Percentiles rank a stretch among this genome's conserved stretches.
These are phyloP conservation scores for Closterium sp. DNA, from an alignment of 139 green algal species.

Conservation along the genomic window DNA sequence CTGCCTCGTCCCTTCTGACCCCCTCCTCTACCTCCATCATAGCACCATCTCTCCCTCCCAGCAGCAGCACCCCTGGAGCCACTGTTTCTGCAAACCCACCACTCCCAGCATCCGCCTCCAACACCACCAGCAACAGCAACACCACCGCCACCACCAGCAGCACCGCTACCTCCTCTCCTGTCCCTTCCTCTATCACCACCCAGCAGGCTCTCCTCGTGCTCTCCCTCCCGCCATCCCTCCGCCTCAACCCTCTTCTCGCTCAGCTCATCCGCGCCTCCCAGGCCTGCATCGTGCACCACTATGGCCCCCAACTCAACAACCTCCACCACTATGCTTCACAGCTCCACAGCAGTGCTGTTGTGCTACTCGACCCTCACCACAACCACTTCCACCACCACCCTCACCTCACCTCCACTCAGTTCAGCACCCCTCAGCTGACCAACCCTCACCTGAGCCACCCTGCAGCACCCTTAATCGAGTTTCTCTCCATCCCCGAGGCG, in stretches of 20 bases:
- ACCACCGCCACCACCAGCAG: neutral
- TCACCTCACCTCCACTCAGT: too few relatives aligned
- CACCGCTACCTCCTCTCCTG: too few relatives aligned
- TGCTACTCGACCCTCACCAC: neutral
- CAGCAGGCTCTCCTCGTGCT: neutral
- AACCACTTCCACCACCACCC: neutral
- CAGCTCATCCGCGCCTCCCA: neutral
- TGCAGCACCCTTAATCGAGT: neutral
- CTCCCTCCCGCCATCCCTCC: neutral
- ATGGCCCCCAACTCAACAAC: neutral
- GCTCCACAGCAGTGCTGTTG: too few relatives aligned
- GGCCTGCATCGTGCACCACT: constrained; percentile 9
- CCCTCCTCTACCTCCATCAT: neutral
- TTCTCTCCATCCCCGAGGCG: neutral
- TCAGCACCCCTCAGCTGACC: neutral
- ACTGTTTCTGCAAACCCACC: neutral
- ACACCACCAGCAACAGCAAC: too few relatives aligned
- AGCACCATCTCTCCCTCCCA: neutral
- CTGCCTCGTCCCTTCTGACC: neutral
- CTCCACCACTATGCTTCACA: too few relatives aligned
- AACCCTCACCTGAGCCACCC: neutral
- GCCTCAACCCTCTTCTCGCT: neutral
- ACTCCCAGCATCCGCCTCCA: too few relatives aligned
- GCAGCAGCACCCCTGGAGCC: neutral
- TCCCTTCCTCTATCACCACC: neutral